Percentiles rank a stretch among this genome's conserved stretches.
These are phyloP conservation scores for Pseudogymnoascus sp. DNA, from an alignment of 2,329 filamentous ascomycete genomes.

Conservation along the genomic window DNA sequence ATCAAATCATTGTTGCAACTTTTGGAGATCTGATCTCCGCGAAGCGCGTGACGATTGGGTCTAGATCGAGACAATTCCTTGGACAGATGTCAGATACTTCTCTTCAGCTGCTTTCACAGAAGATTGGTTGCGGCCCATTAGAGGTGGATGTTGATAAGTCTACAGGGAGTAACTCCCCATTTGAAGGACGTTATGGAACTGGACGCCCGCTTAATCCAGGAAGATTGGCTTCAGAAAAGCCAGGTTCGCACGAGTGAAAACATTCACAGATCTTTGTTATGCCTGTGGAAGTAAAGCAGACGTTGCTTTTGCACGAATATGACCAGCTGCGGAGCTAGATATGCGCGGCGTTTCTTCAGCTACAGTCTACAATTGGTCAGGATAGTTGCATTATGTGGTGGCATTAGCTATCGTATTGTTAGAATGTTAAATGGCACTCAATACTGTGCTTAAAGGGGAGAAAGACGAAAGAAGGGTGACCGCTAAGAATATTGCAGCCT, in stretches of 20 bases:
- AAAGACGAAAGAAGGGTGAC: no score
- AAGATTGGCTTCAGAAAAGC: not conserved
- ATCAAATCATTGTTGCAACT: slow-evolving; percentile 29
- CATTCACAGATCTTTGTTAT: not conserved
- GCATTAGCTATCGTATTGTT: not conserved
- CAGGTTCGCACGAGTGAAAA: not conserved
- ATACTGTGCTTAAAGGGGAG: not conserved
- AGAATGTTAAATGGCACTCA: not conserved
- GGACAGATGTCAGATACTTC: slow-evolving; percentile 28
- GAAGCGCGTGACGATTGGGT: slow-evolving; percentile 24
- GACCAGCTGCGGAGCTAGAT: not conserved
- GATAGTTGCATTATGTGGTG: not conserved
- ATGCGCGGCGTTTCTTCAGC: no score
- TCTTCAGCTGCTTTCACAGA: slow-evolving; percentile 23
- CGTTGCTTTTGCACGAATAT: not conserved
- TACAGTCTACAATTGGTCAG: not conserved
- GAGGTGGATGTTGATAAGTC: not conserved
- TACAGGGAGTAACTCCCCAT: not conserved
- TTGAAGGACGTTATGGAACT: slow-evolving; percentile 13
- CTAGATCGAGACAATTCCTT: slow-evolving; percentile 18
- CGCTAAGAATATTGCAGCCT: no score
- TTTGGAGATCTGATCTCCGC: slow-evolving; percentile 29
- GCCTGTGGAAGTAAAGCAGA: not conserved
- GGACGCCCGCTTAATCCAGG: slow-evolving; percentile 11
- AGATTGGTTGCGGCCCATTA: not conserved